These are phyloP conservation scores for Yarrowia sp. DNA, from an alignment of 805 yeast species.

Conservation along the genomic window DNA sequence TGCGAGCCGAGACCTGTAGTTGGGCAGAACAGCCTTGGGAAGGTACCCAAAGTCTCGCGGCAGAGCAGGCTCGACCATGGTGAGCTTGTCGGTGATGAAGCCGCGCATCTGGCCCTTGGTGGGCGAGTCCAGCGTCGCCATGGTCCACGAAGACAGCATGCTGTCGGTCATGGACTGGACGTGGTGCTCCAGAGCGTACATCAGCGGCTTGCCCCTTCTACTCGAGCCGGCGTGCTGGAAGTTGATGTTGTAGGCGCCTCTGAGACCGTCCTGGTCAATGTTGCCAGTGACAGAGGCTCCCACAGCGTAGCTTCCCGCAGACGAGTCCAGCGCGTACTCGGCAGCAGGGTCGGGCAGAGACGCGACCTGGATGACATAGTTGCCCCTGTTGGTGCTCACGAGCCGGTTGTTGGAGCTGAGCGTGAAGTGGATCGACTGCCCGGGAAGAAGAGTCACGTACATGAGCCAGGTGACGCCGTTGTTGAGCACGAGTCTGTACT, in stretches of 20 bases:
- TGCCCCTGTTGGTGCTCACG: conserved; percentile 47
- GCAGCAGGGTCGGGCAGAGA: conserved; percentile 44
- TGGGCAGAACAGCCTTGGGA: conserved; percentile 53
- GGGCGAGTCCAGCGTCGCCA: conserved; percentile 46
- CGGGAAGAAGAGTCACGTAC: conserved; percentile 43
- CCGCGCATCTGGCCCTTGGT: conserved; percentile 42
- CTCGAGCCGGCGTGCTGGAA: conserved; percentile 33
- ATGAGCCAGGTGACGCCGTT: conserved; percentile 65
- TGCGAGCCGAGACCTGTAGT: conserved; percentile 41
- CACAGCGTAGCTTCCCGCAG: conserved; percentile 62
- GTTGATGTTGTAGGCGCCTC: conserved; percentile 27
- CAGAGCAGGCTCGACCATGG: conserved; percentile 38
- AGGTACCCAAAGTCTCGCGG: conserved; percentile 45
- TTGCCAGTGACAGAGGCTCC: conserved; percentile 47
- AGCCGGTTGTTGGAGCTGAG: conserved; percentile 43
- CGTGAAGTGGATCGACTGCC: conserved; percentile 34
- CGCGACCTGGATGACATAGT: conserved; percentile 58
- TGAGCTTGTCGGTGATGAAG: conserved; percentile 36
- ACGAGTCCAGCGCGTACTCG: conserved; percentile 49
- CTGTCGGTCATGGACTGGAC: conserved; percentile 41
- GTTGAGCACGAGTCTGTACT: conserved; percentile 54
- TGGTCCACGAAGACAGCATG: conserved; percentile 37
- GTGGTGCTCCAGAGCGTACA: conserved; percentile 65
- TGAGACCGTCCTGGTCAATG: conserved; percentile 23
- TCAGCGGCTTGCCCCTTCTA: conserved; percentile 36